Evolutionary conservation across 768 basidiomycete species (phyloP), one percentile per base, ranked within the genome.

Genomic region (Lepiota brunneoincarnata): DNA sequence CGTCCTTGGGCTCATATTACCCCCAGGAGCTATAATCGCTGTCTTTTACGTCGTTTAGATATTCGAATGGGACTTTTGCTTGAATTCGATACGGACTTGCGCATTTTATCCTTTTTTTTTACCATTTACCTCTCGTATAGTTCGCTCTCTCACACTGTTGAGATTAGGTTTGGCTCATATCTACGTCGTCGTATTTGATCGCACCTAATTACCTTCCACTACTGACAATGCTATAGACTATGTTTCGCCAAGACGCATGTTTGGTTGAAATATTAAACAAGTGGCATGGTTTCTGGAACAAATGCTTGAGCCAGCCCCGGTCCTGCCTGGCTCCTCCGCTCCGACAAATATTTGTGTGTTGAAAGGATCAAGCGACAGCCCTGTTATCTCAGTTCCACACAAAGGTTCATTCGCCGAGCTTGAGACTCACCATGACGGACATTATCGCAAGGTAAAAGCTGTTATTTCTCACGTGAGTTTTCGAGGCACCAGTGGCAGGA

Each of bases 11-110:
- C 34, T 38, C 17, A 38, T 26, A 18, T 43, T 18, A 14, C 53
- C 14, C 18, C 34, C 54, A 73, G 71, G 67, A 73, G 58, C 59
- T 71, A 50, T 73, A 55, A 69, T 58, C 40, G 21, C 50, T 41
- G 43, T 39, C 41, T 43, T 36, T 26, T 23, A 9, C n/a, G 24
- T 34, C 20, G 45, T 28, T 40, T 48, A 41, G 26, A 37, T n/a
- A 14, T 20, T 6, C 18, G 41, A n/a, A 45, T 45, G 52, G 40
- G 44, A 47, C 43, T 26, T 54, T 46, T 47, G 36, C 44, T 39
- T 45, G 18, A 47, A 45, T 37, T 36, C 34, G 38, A 17, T 35
- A 18, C 36, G 45, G 54, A 49, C 38, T 23, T 50, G 26, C 40
- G 23, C 36, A 37, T 21, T 38, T 39, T 54, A 47, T 46, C 44